These are phyloP conservation scores for Schizochytrium sp. DNA, from an alignment of 108 stramenopile species.

Conservation along the genomic window DNA sequence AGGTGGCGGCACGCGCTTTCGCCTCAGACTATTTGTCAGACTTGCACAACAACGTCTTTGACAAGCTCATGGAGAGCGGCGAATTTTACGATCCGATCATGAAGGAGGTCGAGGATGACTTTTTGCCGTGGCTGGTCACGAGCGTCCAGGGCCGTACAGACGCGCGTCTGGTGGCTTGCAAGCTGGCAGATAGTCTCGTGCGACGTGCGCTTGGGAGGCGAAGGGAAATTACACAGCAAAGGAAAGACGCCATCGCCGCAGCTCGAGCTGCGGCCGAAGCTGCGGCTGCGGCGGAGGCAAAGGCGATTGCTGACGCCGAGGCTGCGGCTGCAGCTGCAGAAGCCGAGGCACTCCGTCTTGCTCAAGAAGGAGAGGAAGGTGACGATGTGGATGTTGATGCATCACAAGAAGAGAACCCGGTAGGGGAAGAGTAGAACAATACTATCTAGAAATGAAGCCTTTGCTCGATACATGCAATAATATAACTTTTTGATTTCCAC, in stretches of 20 bases:
- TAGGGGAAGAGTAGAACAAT: too few relatives aligned
- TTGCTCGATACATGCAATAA: too few relatives aligned
- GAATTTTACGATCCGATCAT: conserved; percentile 48
- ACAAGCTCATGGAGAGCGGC: conserved; percentile 31
- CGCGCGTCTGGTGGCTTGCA: not conserved
- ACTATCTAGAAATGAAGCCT: too few relatives aligned
- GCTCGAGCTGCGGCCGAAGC: not conserved
- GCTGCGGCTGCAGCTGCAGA: not conserved
- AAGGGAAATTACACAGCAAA: not conserved
- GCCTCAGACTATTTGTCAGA: conserved; percentile 34
- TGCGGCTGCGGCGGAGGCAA: not conserved
- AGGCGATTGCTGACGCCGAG: not conserved
- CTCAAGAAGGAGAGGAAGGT: not conserved
- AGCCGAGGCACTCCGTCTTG: not conserved
- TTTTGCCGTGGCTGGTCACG: not conserved
- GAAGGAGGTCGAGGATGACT: conserved; percentile 31
- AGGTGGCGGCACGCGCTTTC: conserved; percentile 51
- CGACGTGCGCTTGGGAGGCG: not conserved
- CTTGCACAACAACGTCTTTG: conserved; percentile 39
- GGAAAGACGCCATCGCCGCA: not conserved
- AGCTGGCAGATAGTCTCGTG: not conserved
- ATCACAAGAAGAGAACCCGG: too few relatives aligned
- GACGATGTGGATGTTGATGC: not conserved
- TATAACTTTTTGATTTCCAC: too few relatives aligned
- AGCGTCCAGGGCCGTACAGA: not conserved